Conservation (phyloP, 345 rosid species). For the Theobroma cacao region DNA sequence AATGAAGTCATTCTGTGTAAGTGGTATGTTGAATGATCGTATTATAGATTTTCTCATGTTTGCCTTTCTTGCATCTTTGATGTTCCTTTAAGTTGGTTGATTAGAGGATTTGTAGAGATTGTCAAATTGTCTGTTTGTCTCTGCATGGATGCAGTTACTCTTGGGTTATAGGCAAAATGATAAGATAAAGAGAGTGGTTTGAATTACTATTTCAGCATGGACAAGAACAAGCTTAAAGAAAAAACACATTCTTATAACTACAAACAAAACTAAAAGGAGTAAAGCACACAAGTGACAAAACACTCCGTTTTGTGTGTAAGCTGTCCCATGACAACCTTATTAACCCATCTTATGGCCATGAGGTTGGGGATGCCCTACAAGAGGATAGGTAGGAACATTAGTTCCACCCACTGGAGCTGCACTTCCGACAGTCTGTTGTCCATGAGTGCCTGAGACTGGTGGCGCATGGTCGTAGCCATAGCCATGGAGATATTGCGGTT, state of each 20-base stretch:
- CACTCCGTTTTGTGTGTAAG: neutral
- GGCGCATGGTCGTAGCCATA: slow-evolving; percentile 33
- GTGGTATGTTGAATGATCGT: neutral
- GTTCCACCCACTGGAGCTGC: slow-evolving; percentile 16
- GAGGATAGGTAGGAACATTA: slow-evolving; percentile 1
- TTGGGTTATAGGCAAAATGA: too few relatives aligned
- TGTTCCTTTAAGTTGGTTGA: neutral
- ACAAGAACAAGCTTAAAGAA: neutral
- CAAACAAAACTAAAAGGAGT: neutral
- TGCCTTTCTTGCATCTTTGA: neutral
- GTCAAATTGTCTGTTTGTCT: too few relatives aligned
- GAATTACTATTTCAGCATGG: neutral
- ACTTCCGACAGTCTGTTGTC: slow-evolving; percentile 27
- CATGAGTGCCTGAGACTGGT: slow-evolving; percentile 15
- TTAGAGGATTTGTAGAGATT: too few relatives aligned
- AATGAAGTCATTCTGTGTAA: neutral
- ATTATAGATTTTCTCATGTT: neutral
- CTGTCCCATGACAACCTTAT: neutral
- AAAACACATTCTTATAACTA: neutral
- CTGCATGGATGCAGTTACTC: too few relatives aligned
- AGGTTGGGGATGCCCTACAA: slow-evolving; percentile 7
- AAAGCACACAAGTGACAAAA: neutral
- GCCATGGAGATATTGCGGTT: slow-evolving; percentile 14
- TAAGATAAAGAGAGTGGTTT: neutral
- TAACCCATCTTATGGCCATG: slow-evolving; percentile 6